Evolutionary conservation across 1,284 basidiomycete genomes (phyloP), one percentile per base, ranked within the genome.

Genomic region (Amylostereum areolatum): DNA sequence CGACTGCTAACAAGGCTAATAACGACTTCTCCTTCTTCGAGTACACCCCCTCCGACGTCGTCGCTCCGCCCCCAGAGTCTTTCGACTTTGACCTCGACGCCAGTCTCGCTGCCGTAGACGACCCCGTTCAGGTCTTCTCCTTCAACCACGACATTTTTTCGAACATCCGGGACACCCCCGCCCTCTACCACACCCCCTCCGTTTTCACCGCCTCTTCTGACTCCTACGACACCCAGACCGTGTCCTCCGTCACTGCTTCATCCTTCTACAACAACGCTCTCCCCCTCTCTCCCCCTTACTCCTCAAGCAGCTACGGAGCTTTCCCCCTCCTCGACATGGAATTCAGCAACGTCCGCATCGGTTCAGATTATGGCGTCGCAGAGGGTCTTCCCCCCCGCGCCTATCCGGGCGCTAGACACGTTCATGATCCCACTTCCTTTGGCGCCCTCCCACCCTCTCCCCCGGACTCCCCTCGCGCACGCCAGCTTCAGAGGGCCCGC

Each of bases 71-170:
- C 63, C 83, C 85, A 54, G 86, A 89, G 73, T 75, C 81, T 54
- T 89, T 89, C 69, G 88, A 89, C 61, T 77, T 79, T 47, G 88
- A 90, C 66, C 77, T 90, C 62, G 88, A 90, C 69, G 72, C 73
- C 34, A 77, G 75, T 65, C 78, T 85, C 60, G 78, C 77, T 53
- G 77, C 75, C 47, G 77, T 81, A 64, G 78, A 83, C 70, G 71
- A 76, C 53, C 75, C 84, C 61, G 71, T 88, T 49, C 79, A 81
- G 61, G 72, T 82, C 55, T 67, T 82, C 55, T 78, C 77, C 54
- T 70, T 82, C 52, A 79, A 85, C 66, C 70, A 75, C 57, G 75
- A 77, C 65, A 77, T 79, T 68, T 18, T 18, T 18, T 18, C 18
- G 18, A 18, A 18, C 18, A 18, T 18, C 18, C 18, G 18, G 18